Conservation (phyloP, 192 early-diverging fungal genomes). For the Backusella circina region DNA sequence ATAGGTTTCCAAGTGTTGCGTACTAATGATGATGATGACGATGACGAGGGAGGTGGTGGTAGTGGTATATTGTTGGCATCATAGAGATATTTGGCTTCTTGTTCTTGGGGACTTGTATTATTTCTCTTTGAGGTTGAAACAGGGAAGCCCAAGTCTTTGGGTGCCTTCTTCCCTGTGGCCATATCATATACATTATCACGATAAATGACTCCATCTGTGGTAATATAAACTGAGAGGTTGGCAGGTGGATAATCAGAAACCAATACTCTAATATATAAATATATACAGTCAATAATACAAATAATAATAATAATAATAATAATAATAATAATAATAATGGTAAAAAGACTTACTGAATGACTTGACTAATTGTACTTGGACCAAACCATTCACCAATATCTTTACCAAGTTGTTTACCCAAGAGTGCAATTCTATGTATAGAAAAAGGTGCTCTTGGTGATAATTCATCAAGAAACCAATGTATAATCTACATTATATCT, state of each 20-base stretch:
- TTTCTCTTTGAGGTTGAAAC: constrained; percentile 17
- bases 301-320: too few relatives aligned
- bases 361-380: constrained; percentile 81
- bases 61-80: constrained; percentile 6
- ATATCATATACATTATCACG: constrained; percentile 60
- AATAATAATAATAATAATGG: too few relatives aligned
- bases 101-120: constrained; percentile 8
- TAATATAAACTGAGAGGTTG: constrained; percentile 68
- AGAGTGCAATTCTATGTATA: constrained; percentile 84
- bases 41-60: not conserved
- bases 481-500: constrained; percentile 27
- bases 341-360: constrained; percentile 57
- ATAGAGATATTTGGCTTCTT: constrained; percentile 31
- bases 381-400: constrained; percentile 98
- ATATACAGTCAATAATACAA: constrained; percentile 14
- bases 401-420: constrained; percentile 82
- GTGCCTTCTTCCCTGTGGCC: constrained; percentile 29
- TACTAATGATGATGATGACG: not conserved
- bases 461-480: constrained; percentile 82
- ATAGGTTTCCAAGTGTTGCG: constrained; percentile 53
- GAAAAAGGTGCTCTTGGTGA: constrained; percentile 72
- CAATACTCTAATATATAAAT: constrained; percentile 45
- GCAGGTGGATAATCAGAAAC: constrained; percentile 52
- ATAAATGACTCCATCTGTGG: constrained; percentile 83
- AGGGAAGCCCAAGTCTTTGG: constrained; percentile 23